Conservation (phyloP, 805 yeast genomes). For the Starmerella gropengiesseri region DNA sequence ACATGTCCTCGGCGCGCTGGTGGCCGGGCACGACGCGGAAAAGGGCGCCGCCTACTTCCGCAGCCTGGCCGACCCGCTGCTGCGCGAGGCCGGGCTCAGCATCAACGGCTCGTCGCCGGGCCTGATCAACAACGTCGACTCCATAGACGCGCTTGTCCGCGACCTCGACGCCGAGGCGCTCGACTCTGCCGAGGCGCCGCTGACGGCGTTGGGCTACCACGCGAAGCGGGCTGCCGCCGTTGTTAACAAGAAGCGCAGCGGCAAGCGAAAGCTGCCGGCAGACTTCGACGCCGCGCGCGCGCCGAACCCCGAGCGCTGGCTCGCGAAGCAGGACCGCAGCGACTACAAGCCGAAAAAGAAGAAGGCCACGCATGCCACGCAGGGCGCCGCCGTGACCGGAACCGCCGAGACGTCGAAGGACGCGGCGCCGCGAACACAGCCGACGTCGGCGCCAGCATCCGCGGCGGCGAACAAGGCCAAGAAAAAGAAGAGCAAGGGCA, state of each 20-base stretch:
- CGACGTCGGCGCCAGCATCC: slow-evolving; percentile 1
- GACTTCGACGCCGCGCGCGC: slow-evolving; percentile 32
- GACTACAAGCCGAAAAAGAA: slow-evolving; percentile 70
- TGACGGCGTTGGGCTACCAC: background rate
- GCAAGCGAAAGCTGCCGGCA: slow-evolving; percentile 33
- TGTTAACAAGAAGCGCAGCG: slow-evolving; percentile 28
- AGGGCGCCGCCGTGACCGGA: slow-evolving; percentile 27
- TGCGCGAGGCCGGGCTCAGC: slow-evolving; percentile 11
- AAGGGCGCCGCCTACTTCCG: slow-evolving; percentile 8
- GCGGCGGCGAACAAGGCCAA: slow-evolving; percentile 18
- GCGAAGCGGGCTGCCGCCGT: background rate
- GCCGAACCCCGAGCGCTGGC: slow-evolving; percentile 76
- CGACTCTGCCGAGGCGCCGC: slow-evolving; percentile 8
- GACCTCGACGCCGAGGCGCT: slow-evolving; percentile 26
- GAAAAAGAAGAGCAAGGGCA: slow-evolving; percentile 30
- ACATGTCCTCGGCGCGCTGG: slow-evolving; percentile 4
- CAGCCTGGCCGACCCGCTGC: slow-evolving; percentile 5
- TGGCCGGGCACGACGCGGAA: slow-evolving; percentile 1
- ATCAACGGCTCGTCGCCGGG: background rate
- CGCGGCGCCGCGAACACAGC: slow-evolving; percentile 2
- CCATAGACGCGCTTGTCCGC: slow-evolving; percentile 16
- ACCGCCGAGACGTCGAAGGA: slow-evolving; percentile 2
- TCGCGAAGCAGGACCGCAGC: slow-evolving; percentile 76
- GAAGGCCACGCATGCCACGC: slow-evolving; percentile 38
- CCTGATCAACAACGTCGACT: background rate